phyloP scores from a whole-genome alignment of 2,329 filamentous ascomycete genomes.

The Aspergillus thermomutatus region DNA sequence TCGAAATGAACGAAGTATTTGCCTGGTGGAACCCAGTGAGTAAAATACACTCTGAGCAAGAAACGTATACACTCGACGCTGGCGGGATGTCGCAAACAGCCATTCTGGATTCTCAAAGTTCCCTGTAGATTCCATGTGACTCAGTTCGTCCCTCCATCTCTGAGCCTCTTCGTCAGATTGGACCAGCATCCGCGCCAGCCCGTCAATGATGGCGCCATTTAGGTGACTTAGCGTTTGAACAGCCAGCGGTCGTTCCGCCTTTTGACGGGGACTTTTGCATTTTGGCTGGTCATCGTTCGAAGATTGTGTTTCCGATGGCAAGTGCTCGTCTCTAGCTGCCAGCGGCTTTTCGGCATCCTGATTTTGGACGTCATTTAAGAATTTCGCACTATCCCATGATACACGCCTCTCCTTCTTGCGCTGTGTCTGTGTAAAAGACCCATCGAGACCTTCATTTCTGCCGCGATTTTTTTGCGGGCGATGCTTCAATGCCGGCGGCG shows the following conservation, averaged over 20 bases:
- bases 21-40: constrained; percentile 38
- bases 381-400: constrained; percentile 38
- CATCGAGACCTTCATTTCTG: constrained; percentile 22
- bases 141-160: constrained; percentile 37
- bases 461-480: constrained; percentile 39
- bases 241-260: constrained; percentile 11
- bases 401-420: constrained; percentile 32
- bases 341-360: constrained; percentile 11
- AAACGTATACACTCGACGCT: constrained; percentile 39
- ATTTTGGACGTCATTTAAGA: constrained; percentile 26
- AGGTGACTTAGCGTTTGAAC: constrained; percentile 36
- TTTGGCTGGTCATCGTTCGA: constrained; percentile 19
- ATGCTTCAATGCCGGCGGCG: constrained; percentile 39
- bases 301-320: constrained; percentile 15
- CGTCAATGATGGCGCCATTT: constrained; percentile 36
- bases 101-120: constrained; percentile 37
- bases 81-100: constrained; percentile 34
- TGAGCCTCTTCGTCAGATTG: constrained; percentile 35
- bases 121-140: constrained; percentile 34
- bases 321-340: constrained; percentile 8
- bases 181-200: constrained; percentile 34
- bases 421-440: constrained; percentile 15
- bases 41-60: constrained; percentile 45
- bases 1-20: constrained; percentile 42
- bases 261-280: constrained; percentile 7